Evolutionary conservation across 441 rosid species (phyloP).

Genomic region (Erodium texanum): DNA sequence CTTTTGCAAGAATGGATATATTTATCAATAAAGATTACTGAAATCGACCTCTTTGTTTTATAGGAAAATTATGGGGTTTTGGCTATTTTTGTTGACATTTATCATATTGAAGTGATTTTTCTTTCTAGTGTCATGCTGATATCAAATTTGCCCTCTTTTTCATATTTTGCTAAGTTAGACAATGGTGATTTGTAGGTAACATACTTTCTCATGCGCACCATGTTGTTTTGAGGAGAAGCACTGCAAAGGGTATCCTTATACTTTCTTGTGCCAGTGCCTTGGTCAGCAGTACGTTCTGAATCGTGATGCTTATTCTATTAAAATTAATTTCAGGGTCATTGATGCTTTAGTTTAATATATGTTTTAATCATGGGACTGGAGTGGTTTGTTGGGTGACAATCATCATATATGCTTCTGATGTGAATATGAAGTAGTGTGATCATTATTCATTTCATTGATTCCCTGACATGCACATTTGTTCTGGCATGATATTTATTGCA

Average conservation of each 20-base stretch:
- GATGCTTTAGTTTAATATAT: not conserved
- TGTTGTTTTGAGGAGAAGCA: conserved; percentile 40
- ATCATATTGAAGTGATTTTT: no score
- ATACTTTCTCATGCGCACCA: no score
- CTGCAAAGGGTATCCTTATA: conserved; percentile 21
- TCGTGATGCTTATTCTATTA: not conserved
- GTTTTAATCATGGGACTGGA: not conserved
- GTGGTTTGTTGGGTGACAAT: not conserved
- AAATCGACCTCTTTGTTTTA: not conserved
- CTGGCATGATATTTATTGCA: no score
- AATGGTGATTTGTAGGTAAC: no score
- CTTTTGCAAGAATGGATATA: no score
- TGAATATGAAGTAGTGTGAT: not conserved
- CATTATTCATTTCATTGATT: not conserved
- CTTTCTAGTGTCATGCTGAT: no score
- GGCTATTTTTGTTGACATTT: not conserved
- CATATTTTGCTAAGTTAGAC: no score
- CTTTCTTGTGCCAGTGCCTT: conserved; percentile 29
- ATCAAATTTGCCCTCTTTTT: no score
- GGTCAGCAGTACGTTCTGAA: conserved; percentile 17
- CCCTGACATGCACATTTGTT: not conserved
- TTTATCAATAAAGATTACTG: not conserved
- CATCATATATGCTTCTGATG: not conserved
- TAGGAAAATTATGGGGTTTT: not conserved
- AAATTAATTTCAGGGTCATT: not conserved